Evolutionary conservation across 176 grass and related monocot genomes (phyloP).

Genomic region (Alopecurus myosuroides): DNA sequence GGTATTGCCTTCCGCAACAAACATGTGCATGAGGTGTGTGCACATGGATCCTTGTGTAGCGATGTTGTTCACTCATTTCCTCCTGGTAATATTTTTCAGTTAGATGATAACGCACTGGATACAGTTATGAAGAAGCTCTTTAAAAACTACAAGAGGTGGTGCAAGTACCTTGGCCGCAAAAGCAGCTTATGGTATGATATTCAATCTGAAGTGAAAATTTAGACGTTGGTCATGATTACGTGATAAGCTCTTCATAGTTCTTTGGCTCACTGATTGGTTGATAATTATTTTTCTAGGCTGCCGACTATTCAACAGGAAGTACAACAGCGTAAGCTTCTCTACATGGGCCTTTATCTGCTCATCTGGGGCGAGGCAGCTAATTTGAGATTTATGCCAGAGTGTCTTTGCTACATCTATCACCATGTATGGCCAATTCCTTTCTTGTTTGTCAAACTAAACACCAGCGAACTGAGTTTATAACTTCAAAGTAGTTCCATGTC

Average conservation of each 20-base stretch:
- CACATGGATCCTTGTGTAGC: background rate
- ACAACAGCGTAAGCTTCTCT: conserved; percentile 93
- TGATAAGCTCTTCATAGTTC: conserved; percentile 3
- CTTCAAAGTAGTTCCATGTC: background rate
- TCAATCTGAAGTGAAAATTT: background rate
- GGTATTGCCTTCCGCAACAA: conserved; percentile 34
- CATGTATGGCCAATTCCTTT: conserved; percentile 53
- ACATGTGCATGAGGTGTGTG: background rate
- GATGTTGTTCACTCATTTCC: background rate
- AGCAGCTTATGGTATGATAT: conserved; percentile 73
- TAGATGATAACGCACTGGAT: conserved; percentile 61
- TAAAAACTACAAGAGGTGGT: conserved; percentile 96
- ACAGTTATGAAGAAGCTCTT: conserved; percentile 89
- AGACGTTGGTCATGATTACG: background rate
- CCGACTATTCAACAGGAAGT: conserved; percentile 96
- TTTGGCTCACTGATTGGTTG: conserved; percentile 1
- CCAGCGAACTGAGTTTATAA: background rate
- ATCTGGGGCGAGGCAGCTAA: conserved; percentile 99
- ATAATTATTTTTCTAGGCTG: conserved; percentile 50
- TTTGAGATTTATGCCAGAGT: conserved; percentile 94
- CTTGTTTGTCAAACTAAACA: background rate
- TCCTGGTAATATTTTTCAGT: conserved; percentile 34
- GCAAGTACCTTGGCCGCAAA: conserved; percentile 86
- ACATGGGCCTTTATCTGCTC: conserved; percentile 97
- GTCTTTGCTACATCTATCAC: conserved; percentile 99